Evolutionary conservation across 805 yeast species (phyloP).

Genomic region (Cyberlindnera nakhonratchasimensis): DNA sequence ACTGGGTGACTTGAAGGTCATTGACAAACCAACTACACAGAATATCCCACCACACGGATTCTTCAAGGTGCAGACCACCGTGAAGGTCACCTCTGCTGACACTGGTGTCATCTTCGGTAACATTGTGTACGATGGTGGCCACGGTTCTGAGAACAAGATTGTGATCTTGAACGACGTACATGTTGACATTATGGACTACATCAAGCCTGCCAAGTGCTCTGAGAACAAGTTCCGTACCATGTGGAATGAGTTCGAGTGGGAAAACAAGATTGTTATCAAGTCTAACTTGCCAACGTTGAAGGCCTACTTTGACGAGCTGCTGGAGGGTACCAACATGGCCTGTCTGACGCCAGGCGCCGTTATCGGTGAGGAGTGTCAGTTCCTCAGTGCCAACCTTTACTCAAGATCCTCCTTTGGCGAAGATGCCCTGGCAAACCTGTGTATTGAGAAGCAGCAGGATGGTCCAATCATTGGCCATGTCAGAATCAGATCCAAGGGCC

Average conservation of each 20-base stretch:
- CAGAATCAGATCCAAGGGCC: constrained; percentile 95
- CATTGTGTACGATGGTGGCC: constrained; percentile 93
- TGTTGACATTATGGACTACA: constrained; percentile 95
- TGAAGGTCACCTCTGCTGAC: constrained; percentile 95
- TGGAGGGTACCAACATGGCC: constrained; percentile 88
- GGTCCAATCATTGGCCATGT: constrained; percentile 90
- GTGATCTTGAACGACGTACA: constrained; percentile 93
- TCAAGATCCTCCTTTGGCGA: constrained; percentile 94
- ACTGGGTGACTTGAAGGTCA: constrained; percentile 90
- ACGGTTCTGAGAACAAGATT: constrained; percentile 82
- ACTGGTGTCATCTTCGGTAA: constrained; percentile 98
- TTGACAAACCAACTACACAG: constrained; percentile 84
- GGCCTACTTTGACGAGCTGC: constrained; percentile 71
- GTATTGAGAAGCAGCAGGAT: constrained; percentile 75
- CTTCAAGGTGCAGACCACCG: constrained; percentile 81
- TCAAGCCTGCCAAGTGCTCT: constrained; percentile 88
- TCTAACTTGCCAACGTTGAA: constrained; percentile 63
- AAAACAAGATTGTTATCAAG: constrained; percentile 89
- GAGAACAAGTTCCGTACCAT: constrained; percentile 89
- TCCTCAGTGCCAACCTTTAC: constrained; percentile 90
- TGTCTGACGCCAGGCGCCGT: constrained; percentile 90
- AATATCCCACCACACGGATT: constrained; percentile 98
- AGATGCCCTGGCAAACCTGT: constrained; percentile 93
- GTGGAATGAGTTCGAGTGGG: constrained; percentile 99
- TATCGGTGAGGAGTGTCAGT: constrained; percentile 85